A percentile compares a stretch with the other conserved stretches of the same genome.
These are phyloP conservation scores for Quercus rubra DNA, from an alignment of 306 rosid species.

Conservation along the genomic window DNA sequence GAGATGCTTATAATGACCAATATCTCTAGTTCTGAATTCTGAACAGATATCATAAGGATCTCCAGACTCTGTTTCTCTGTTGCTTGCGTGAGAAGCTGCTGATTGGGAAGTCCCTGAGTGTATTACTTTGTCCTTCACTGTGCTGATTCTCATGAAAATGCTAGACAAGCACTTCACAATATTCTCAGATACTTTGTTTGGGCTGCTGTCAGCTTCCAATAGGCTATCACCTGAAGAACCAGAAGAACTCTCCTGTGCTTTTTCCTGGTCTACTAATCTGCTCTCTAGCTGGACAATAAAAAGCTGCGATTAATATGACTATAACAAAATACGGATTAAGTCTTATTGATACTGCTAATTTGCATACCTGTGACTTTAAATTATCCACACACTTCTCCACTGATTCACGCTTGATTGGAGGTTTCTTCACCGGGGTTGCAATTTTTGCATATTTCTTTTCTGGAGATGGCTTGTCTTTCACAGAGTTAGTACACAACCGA, in stretches of 20 bases:
- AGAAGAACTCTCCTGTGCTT: slow-evolving; percentile 44
- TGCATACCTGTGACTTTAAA: slow-evolving; percentile 51
- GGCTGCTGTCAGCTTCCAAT: slow-evolving; percentile 44
- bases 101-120: slow-evolving; percentile 31
- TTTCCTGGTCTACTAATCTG: slow-evolving; percentile 57
- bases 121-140: slow-evolving; percentile 46
- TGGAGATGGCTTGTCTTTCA: slow-evolving; percentile 55
- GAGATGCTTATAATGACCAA: slow-evolving; percentile 68
- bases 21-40: slow-evolving; percentile 46
- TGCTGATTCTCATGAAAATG: slow-evolving; percentile 57
- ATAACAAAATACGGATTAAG: slow-evolving; percentile 12
- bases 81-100: slow-evolving; percentile 21
- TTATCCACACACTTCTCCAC: slow-evolving; percentile 43
- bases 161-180: slow-evolving; percentile 66
- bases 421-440: slow-evolving; percentile 50
- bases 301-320: slow-evolving; percentile 13
- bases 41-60: slow-evolving; percentile 72
- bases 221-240: slow-evolving; percentile 41
- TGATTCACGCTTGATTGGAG: slow-evolving; percentile 48
- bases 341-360: not conserved
- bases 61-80: slow-evolving; percentile 38
- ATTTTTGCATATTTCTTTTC: slow-evolving; percentile 52
- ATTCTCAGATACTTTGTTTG: slow-evolving; percentile 74
- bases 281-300: slow-evolving; percentile 49
- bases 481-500: slow-evolving; percentile 34